Conservation (phyloP, 495 filamentous ascomycete genomes). For the Penicillium herquei region DNA sequence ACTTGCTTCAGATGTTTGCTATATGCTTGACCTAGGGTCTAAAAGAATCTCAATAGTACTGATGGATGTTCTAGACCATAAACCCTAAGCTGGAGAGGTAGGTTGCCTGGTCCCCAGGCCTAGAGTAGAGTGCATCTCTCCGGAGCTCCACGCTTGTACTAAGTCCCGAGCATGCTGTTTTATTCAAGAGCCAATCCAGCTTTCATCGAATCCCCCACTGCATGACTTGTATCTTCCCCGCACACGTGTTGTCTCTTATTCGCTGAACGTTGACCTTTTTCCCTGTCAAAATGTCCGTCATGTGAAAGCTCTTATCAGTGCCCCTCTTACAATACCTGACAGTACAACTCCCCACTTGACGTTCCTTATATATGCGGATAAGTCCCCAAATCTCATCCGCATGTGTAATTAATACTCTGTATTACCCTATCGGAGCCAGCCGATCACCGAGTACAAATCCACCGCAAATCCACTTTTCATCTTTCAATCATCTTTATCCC, state of each 20-base stretch:
- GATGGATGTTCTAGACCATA: no score
- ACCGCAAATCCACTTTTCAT: not conserved
- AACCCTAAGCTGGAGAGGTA: no score
- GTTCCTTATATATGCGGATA: not conserved
- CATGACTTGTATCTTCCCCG: not conserved
- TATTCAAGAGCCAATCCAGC: no score
- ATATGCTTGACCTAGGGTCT: not conserved
- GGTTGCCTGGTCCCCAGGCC: no score
- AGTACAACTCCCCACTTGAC: not conserved
- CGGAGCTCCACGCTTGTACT: no score
- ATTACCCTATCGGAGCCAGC: conserved; percentile 24
- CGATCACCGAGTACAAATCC: conserved; percentile 22
- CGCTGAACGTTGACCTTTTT: no score
- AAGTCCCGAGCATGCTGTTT: no score
- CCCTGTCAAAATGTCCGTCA: not conserved
- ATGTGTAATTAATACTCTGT: not conserved
- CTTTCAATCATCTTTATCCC: not conserved
- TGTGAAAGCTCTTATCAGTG: not conserved
- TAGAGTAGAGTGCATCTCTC: no score
- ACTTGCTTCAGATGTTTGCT: no score
- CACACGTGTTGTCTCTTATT: not conserved
- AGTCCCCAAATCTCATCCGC: not conserved
- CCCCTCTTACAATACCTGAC: conserved; percentile 5
- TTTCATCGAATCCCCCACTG: no score
- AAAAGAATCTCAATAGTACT: not conserved